Conservation (phyloP, 179 eudicot genomes). For the Dionaea muscipula region DNA sequence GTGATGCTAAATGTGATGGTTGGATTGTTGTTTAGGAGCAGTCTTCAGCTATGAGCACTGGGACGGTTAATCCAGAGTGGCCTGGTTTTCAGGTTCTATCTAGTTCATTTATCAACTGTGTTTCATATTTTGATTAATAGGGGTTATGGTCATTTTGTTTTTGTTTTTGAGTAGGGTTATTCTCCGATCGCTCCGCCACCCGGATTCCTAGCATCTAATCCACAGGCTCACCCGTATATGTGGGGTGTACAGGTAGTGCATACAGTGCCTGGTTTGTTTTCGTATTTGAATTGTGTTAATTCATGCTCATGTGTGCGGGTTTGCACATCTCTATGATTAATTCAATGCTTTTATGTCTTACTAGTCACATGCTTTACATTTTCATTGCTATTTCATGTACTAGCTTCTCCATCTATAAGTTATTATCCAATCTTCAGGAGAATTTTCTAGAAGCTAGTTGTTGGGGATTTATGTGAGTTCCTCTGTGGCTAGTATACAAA, state of each 20-base stretch:
- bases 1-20: no score
- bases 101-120: background rate
- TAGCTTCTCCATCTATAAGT: no score
- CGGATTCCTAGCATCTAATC: slow-evolving; percentile 78
- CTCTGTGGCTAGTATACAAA: no score
- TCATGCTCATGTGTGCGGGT: no score
- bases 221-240: slow-evolving; percentile 96
- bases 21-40: slow-evolving; percentile 42
- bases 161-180: slow-evolving; percentile 53
- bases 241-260: slow-evolving; percentile 91
- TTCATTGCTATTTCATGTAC: no score
- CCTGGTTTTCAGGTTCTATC: slow-evolving; percentile 78
- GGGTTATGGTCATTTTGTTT: background rate
- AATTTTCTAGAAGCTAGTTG: no score
- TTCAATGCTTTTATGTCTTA: no score
- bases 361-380: no score
- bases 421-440: no score
- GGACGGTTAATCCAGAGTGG: slow-evolving; percentile 74
- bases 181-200: slow-evolving; percentile 83
- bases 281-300: background rate
- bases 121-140: background rate
- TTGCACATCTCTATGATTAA: no score
- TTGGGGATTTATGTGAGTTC: no score
- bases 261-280: background rate
- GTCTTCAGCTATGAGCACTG: slow-evolving; percentile 40